A percentile compares a stretch with the other conserved stretches of the same genome.
Conservation (phyloP, 1,139 yeast species). For the Kazachstania sp. region DNA sequence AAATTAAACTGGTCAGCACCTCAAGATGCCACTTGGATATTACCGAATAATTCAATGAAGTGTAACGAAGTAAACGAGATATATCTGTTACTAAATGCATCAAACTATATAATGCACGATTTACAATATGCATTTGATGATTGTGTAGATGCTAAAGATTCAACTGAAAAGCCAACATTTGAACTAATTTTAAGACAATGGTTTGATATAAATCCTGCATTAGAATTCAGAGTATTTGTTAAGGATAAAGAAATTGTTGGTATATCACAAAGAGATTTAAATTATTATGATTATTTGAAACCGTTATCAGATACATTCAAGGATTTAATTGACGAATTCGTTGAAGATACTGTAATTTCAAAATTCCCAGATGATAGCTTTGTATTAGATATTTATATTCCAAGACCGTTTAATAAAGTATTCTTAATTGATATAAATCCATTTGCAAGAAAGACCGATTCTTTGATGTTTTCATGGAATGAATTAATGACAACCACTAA, state of each 20-base stretch:
- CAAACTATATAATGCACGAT: slow-evolving; percentile 83
- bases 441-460: slow-evolving; percentile 65
- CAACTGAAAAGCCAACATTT: slow-evolving; percentile 25
- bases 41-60: slow-evolving; percentile 64
- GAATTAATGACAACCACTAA: slow-evolving; percentile 40
- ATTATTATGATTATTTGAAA: slow-evolving; percentile 63
- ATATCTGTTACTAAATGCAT: slow-evolving; percentile 71
- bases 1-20: slow-evolving; percentile 97
- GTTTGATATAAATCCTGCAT: slow-evolving; percentile 71
- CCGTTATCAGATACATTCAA: slow-evolving; percentile 40
- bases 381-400: slow-evolving; percentile 74
- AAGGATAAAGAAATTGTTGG: slow-evolving; percentile 55
- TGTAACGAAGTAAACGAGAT: slow-evolving; percentile 67
- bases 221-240: slow-evolving; percentile 84
- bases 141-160: slow-evolving; percentile 15
- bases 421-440: slow-evolving; percentile 81
- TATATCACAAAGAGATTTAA: slow-evolving; percentile 76
- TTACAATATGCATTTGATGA: slow-evolving; percentile 60
- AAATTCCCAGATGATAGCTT: slow-evolving; percentile 48
- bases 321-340: slow-evolving; percentile 46
- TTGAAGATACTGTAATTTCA: slow-evolving; percentile 40
- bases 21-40: slow-evolving; percentile 87
- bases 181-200: slow-evolving; percentile 77
- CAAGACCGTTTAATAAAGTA: slow-evolving; percentile 59
- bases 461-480: slow-evolving; percentile 75